These are phyloP conservation scores for Fraxinus excelsior DNA, from an alignment of 257 asterid species.

Conservation along the genomic window DNA sequence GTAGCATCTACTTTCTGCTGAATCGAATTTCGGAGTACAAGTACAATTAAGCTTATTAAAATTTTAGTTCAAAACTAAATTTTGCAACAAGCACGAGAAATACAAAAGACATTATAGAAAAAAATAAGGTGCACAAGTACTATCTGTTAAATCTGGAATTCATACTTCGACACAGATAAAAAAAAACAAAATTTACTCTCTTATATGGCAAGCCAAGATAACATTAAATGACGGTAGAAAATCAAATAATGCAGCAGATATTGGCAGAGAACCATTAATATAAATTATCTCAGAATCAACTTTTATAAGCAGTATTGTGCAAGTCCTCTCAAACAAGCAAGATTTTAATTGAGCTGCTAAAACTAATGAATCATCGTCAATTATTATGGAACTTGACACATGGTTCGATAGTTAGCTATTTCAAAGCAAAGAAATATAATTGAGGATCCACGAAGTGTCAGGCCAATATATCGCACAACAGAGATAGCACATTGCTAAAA, in stretches of 20 bases:
- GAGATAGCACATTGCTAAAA: neutral
- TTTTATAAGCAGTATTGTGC: too few species aligned
- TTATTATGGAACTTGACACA: conserved; percentile 9
- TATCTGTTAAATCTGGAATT: neutral
- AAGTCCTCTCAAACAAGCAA: neutral
- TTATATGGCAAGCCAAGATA: neutral
- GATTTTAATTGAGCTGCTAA: neutral
- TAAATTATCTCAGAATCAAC: neutral
- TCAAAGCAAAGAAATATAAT: conserved; percentile 12
- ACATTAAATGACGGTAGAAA: neutral
- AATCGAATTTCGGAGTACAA: too few species aligned
- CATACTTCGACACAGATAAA: neutral
- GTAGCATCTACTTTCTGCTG: neutral
- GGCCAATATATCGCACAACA: conserved; percentile 8
- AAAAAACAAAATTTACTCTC: too few species aligned
- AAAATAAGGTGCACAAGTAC: neutral
- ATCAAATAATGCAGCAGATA: neutral
- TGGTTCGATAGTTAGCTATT: neutral
- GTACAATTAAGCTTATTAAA: neutral
- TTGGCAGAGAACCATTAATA: neutral
- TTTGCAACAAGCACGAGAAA: neutral
- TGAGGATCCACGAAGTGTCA: conserved; percentile 9
- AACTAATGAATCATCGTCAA: neutral
- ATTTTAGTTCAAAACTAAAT: neutral
- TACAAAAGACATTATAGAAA: too few species aligned